A percentile compares a stretch with the other conserved stretches of the same genome.
phyloP scores from a whole-genome alignment of 129 eudicot species.

The Pseudognaphalium luteoalbum region DNA sequence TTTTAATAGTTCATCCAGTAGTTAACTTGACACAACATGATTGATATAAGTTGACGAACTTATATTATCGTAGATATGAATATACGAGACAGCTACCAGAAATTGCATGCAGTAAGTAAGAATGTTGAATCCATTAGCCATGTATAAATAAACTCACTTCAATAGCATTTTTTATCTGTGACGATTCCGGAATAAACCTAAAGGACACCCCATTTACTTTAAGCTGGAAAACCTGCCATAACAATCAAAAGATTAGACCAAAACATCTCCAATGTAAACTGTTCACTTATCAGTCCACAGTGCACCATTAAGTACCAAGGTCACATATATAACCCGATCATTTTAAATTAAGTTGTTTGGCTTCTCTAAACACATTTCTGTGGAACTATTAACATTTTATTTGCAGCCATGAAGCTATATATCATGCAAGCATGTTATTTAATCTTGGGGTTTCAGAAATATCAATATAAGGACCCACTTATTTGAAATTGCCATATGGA shows the following conservation, averaged over 20 bases:
- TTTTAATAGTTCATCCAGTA: conserved; percentile 5
- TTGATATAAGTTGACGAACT: not conserved
- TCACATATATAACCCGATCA: conserved; percentile 4
- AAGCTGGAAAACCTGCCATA: conserved; percentile 74
- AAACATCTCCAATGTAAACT: not conserved
- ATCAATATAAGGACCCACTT: not conserved
- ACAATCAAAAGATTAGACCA: conserved; percentile 25
- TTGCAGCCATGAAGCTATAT: not conserved
- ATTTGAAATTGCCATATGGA: too few species aligned
- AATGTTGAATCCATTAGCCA: not conserved
- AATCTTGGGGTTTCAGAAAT: not conserved
- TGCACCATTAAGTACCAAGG: not conserved
- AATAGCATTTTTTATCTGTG: conserved; percentile 77
- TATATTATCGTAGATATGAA: not conserved
- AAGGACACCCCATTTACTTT: conserved; percentile 82
- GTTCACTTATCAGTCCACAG: not conserved
- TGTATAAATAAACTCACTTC: conserved; percentile 44
- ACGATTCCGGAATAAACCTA: conserved; percentile 76
- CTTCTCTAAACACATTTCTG: not conserved
- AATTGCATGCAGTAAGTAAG: conserved; percentile 1
- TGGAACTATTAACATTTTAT: not conserved
- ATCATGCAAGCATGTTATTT: not conserved
- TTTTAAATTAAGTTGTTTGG: not conserved
- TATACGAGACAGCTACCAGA: conserved; percentile 11
- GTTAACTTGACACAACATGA: conserved; percentile 3